Base-by-base conservation (phyloP, 1,284 basidiomycete species). In the Fistulinella cinereoalba region DNA sequence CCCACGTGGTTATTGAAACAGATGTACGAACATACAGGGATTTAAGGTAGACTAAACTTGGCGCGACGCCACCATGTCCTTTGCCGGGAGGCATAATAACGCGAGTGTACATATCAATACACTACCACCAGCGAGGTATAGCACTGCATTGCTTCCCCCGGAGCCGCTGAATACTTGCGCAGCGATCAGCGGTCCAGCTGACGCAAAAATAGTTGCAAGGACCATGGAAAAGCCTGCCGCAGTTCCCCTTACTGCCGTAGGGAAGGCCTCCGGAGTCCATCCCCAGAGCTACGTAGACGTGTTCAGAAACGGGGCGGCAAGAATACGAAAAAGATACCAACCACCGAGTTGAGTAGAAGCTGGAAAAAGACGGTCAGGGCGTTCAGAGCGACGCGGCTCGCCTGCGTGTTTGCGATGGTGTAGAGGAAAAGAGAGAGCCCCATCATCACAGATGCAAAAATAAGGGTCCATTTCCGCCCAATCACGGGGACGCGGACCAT, bases 381-480 rank as follows among this genome's bases (percentile, higher is more conserved):
- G 33, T 47, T 53, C 28, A 56, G 18, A 2, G 53, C 55, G 11
- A 56, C 18, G 18, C 43, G 41, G 19, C 45, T 53, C 11, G 50
- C 56, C 5, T 56, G 28, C 12, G 56, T 56, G 5, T 56, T 50
- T 13, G 50, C 56, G n/a, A 44, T 11, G 6, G 28, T 43, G 28
- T 47, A 58, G 2, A 58, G 43, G 24, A 56, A 45, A 11, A 58
- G 41, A 9, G 50, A 49, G 0, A 47, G 18, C 4, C 43, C 38
- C 43, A 33, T 38, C 13, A 39, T 1, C 29, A 54, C 27, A 1
- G 55, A 56, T n/a, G 56, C 48, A 27, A 45, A 23, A 13, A 58
- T 45, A n/a, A 56, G 43, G 4, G 56, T 50, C 53, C 49, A 56
- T 38, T 58, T 56, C 22, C 56, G 42, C n/a, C 55, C 55, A 16